These are phyloP conservation scores for Breynia disticha DNA, from an alignment of 441 rosid genomes.

Conservation along the genomic window DNA sequence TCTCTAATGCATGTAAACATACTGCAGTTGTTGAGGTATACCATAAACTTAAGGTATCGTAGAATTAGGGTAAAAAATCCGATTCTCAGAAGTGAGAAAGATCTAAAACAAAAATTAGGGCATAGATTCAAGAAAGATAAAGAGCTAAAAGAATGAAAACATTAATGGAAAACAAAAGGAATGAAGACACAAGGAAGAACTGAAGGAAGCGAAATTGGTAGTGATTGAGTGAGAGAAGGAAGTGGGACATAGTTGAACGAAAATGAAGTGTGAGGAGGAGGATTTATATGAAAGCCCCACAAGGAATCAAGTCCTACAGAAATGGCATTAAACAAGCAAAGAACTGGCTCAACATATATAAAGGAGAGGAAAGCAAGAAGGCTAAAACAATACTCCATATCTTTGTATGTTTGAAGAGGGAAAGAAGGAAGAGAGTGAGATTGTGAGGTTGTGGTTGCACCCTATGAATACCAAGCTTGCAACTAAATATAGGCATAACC, in stretches of 20 bases:
- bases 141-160: not conserved
- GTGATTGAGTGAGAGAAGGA: slow-evolving; percentile 10
- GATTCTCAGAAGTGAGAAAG: not conserved
- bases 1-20: too few species aligned
- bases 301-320: slow-evolving; percentile 27
- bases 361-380: slow-evolving; percentile 6
- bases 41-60: too few species aligned
- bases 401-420: slow-evolving; percentile 30
- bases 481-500: slow-evolving; percentile 56
- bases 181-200: not conserved
- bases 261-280: slow-evolving; percentile 18
- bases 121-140: not conserved
- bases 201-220: not conserved
- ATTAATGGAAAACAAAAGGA: too few species aligned
- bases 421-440: slow-evolving; percentile 44
- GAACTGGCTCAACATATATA: slow-evolving; percentile 20
- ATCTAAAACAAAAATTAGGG: not conserved
- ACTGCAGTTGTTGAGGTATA: too few species aligned
- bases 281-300: slow-evolving; percentile 17
- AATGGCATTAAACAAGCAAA: slow-evolving; percentile 39
- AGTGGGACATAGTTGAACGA: slow-evolving; percentile 11
- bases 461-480: slow-evolving; percentile 22
- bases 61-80: not conserved
- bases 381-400: slow-evolving; percentile 1
- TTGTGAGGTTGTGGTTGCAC: slow-evolving; percentile 28